These are phyloP conservation scores for Pestalotiopsis sp. DNA, from an alignment of 2,329 filamentous ascomycete genomes.

Conservation along the genomic window DNA sequence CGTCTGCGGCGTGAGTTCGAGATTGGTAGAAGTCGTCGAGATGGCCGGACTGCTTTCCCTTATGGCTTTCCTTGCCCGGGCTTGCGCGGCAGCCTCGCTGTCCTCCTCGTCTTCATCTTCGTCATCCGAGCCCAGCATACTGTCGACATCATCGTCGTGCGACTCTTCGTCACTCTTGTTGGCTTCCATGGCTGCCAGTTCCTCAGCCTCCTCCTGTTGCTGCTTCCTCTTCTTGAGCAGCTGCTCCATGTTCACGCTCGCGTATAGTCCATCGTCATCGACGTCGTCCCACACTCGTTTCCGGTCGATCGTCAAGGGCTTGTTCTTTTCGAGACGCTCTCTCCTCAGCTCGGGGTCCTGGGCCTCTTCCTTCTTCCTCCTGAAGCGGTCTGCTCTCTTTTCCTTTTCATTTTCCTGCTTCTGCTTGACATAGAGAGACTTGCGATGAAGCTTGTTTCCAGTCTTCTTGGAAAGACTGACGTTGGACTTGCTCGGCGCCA, in stretches of 20 bases:
- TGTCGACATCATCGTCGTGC: slow-evolving; percentile 63
- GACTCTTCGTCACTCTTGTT: slow-evolving; percentile 45
- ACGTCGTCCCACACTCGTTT: slow-evolving; percentile 90
- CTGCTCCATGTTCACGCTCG: slow-evolving; percentile 59
- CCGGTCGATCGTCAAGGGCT: slow-evolving; percentile 79
- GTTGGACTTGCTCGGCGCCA: slow-evolving; percentile 12
- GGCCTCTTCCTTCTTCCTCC: slow-evolving; percentile 81
- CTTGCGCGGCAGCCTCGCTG: slow-evolving; percentile 37
- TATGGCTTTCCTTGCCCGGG: slow-evolving; percentile 45
- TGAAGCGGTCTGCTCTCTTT: slow-evolving; percentile 76
- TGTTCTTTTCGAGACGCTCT: slow-evolving; percentile 74
- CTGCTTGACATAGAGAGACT: slow-evolving; percentile 76
- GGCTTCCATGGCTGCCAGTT: slow-evolving; percentile 47
- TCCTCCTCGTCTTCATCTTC: slow-evolving; percentile 41
- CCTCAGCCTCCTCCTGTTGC: slow-evolving; percentile 47
- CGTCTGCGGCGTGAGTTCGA: slow-evolving; percentile 63
- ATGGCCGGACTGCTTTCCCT: slow-evolving; percentile 55
- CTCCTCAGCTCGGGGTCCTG: slow-evolving; percentile 77
- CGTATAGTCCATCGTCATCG: slow-evolving; percentile 59
- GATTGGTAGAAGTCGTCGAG: slow-evolving; percentile 64
- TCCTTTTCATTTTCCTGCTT: slow-evolving; percentile 76
- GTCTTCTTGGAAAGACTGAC: slow-evolving; percentile 34
- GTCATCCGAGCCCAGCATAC: slow-evolving; percentile 73
- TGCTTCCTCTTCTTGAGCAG: slow-evolving; percentile 57
- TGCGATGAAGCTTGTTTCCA: slow-evolving; percentile 78